Percentiles rank a stretch among this genome's conserved stretches.
phyloP scores from a whole-genome alignment of 2,329 filamentous ascomycete genomes.

The Colletotrichum sansevieriae region DNA sequence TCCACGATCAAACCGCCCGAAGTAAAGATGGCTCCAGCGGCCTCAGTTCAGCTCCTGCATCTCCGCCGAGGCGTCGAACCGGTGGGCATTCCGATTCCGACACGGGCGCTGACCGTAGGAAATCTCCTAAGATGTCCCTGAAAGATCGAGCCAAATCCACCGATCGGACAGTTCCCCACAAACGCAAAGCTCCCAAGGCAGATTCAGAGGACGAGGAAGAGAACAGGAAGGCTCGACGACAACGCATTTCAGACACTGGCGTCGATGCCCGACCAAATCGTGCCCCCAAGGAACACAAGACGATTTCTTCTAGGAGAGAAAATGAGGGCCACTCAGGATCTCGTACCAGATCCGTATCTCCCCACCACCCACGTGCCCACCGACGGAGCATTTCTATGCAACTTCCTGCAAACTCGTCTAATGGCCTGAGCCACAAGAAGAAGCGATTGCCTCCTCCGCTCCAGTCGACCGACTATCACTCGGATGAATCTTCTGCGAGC shows the following conservation, averaged over 20 bases:
- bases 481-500: constrained; percentile 74
- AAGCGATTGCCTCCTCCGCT: constrained; percentile 72
- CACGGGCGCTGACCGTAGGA: constrained; percentile 62
- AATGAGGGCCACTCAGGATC: constrained; percentile 49
- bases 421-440: constrained; percentile 71
- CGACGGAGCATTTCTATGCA: constrained; percentile 76
- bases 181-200: constrained; percentile 65
- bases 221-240: constrained; percentile 65
- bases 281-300: constrained; percentile 48
- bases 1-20: constrained; percentile 54
- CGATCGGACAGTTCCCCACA: constrained; percentile 62
- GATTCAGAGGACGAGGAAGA: constrained; percentile 72
- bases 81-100: constrained; percentile 65
- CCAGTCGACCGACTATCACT: constrained; percentile 74
- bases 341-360: constrained; percentile 67
- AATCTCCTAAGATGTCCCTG: constrained; percentile 57
- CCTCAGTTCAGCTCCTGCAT: constrained; percentile 70
- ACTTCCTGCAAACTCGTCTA: constrained; percentile 66
- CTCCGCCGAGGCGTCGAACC: constrained; percentile 59
- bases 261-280: constrained; percentile 34
- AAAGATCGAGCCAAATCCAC: constrained; percentile 63
- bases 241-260: constrained; percentile 61
- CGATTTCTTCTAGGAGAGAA: constrained; percentile 49
- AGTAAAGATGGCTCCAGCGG: constrained; percentile 68
- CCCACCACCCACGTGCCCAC: constrained; percentile 68